These are phyloP conservation scores for Stephanodiscus triporus DNA, from an alignment of 108 stramenopile genomes.

Conservation along the genomic window DNA sequence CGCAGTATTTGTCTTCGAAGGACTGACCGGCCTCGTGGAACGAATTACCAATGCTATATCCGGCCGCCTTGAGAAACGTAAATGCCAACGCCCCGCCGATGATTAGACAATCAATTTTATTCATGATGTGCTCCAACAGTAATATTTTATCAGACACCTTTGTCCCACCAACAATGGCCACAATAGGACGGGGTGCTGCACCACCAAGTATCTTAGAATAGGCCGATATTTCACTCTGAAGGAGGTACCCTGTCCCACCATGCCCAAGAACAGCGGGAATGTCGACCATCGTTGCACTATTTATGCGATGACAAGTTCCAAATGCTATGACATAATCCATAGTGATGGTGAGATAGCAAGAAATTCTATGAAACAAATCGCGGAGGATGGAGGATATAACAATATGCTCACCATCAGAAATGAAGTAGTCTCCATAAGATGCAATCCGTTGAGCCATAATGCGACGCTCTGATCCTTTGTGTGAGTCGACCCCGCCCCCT, in stretches of 20 bases:
- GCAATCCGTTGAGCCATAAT: conserved; percentile 54
- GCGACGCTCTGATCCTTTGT: conserved; percentile 23
- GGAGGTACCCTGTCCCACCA: conserved; percentile 63
- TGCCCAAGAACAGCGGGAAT: conserved; percentile 57
- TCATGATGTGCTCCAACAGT: conserved; percentile 89
- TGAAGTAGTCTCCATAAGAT: conserved; percentile 73
- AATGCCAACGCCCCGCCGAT: conserved; percentile 97
- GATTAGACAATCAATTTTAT: conserved; percentile 88
- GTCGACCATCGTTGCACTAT: conserved; percentile 64
- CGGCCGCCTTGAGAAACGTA: conserved; percentile 95
- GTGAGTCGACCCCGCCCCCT: too few species aligned
- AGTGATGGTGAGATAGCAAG: neutral
- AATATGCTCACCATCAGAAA: conserved; percentile 76
- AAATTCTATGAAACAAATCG: neutral
- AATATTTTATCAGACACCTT: conserved; percentile 98
- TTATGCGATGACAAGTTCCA: conserved; percentile 97
- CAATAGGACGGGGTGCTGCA: conserved; percentile 67
- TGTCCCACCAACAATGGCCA: conserved; percentile 95
- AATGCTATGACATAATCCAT: conserved; percentile 64
- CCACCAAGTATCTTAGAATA: conserved; percentile 76
- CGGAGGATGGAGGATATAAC: neutral
- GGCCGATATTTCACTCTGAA: conserved; percentile 86
- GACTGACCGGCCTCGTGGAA: conserved; percentile 84
- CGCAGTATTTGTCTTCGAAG: conserved; percentile 40
- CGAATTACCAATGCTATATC: conserved; percentile 75